These are phyloP conservation scores for Collybia sordida DNA, from an alignment of 768 basidiomycete genomes.

Conservation along the genomic window DNA sequence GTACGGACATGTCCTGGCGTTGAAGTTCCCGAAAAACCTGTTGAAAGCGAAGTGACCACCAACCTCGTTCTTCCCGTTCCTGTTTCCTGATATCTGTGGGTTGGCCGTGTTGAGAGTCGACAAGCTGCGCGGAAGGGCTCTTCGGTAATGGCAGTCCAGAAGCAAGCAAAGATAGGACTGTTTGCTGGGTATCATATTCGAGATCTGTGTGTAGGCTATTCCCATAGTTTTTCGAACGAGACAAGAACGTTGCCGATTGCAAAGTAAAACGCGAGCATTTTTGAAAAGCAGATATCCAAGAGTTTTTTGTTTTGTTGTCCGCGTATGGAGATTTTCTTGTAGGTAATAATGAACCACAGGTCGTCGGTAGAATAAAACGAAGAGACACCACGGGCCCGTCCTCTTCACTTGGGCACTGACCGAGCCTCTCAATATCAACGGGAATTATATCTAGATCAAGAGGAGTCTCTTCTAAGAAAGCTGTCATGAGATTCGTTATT, in stretches of 20 bases:
- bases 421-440: constrained; percentile 36
- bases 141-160: constrained; percentile 63
- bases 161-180: constrained; percentile 35
- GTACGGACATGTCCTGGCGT: constrained; percentile 21
- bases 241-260: constrained; percentile 32
- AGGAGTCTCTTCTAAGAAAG: constrained; percentile 22
- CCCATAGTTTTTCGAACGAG: constrained; percentile 10
- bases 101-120: constrained; percentile 16
- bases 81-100: constrained; percentile 20
- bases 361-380: constrained; percentile 26
- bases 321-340: neutral
- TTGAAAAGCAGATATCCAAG: constrained; percentile 55
- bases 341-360: neutral
- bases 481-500: neutral
- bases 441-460: constrained; percentile 54
- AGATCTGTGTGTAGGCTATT: constrained; percentile 20
- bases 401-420: constrained; percentile 33
- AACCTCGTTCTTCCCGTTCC: constrained; percentile 70
- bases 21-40: constrained; percentile 48
- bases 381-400: constrained; percentile 29
- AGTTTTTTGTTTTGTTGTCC: neutral
- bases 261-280: constrained; percentile 50
- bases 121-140: constrained; percentile 67
- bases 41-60: constrained; percentile 72
- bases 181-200: constrained; percentile 29